These are phyloP conservation scores for Stemphylium vesicarium DNA, from an alignment of 2,329 filamentous ascomycete genomes.

Conservation along the genomic window DNA sequence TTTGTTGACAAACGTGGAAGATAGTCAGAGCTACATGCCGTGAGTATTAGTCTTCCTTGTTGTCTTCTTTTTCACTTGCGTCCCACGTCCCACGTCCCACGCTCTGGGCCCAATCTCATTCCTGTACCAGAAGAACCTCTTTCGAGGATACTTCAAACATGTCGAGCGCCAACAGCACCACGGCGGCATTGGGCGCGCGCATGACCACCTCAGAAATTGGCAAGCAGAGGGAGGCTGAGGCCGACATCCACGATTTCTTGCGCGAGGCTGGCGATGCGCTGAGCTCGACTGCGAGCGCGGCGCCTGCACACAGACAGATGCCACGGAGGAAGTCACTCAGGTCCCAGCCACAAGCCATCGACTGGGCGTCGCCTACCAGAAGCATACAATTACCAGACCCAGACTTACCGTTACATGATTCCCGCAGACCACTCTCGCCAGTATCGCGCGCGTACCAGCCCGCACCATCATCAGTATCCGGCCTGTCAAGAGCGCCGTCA, in stretches of 20 bases:
- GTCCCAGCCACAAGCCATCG: constrained; percentile 30
- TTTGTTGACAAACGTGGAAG: constrained; percentile 56
- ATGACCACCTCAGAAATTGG: constrained; percentile 35
- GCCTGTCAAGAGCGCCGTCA: constrained; percentile 56
- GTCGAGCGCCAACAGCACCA: constrained; percentile 41
- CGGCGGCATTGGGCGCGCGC: constrained; percentile 40
- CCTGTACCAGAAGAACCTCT: constrained; percentile 34
- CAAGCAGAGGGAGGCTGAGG: constrained; percentile 43
- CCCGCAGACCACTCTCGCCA: constrained; percentile 51
- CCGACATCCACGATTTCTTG: constrained; percentile 53
- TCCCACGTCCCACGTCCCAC: constrained; percentile 14
- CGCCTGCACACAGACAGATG: constrained; percentile 24
- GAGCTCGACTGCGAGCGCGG: constrained; percentile 16
- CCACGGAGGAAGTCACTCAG: constrained; percentile 33
- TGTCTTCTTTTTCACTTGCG: constrained; percentile 31
- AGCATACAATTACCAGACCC: constrained; percentile 31
- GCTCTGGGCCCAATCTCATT: constrained; percentile 30
- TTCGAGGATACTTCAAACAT: constrained; percentile 43
- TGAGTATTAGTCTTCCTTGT: constrained; percentile 46
- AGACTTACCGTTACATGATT: constrained; percentile 47
- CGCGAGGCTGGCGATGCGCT: constrained; percentile 50
- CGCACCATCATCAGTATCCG: constrained; percentile 51
- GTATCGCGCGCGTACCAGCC: constrained; percentile 57
- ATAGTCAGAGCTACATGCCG: constrained; percentile 50
- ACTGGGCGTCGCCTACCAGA: constrained; percentile 27